Evolutionary conservation across 805 yeast genomes (phyloP), one percentile per base, ranked within the genome.

Genomic region (Wickerhamiella slavikovae): DNA sequence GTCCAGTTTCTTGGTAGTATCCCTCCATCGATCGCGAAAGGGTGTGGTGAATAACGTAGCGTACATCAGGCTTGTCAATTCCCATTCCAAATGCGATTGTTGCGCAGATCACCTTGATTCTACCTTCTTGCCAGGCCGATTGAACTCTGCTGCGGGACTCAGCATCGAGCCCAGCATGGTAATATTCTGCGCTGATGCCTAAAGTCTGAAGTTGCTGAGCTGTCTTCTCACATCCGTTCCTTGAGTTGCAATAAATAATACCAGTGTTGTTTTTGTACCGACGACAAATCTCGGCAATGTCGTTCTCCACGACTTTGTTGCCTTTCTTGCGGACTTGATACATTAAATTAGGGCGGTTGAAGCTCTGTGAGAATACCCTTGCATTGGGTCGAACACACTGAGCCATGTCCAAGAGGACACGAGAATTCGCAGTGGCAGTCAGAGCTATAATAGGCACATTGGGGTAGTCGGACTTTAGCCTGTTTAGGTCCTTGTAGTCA

Each of bases 11-110:
- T 51, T 89, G 98, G 44, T 89, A 89, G 49, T 89, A 89, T 0
- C 95, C 96, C 52, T 89, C 98, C 38, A 89, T 57, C 30, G 80
- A 78, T 42, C 94, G 58, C 0, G 98, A 95, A 16, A 89, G 54
- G 4, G 89, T 77, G 38, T 74, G 61, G 53, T 89, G 98, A 24
- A 79, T 69, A 3, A 89, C 96, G 55, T 64, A 83, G 27, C 98
- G 58, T 9, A 89, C 98, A 51, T 89, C 92, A 0, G 94, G 77
- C 49, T 89, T 89, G 53, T 89, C 98, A 33, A 89, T 85, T 28
- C 98, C 98, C 98, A 89, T 89, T 17, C 98, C 98, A 60, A 89
- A 89, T 0, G 98, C 98, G 43, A 89, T 76, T 0, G 98, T 89
- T 0, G 98, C 98, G 55, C 95, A 85, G 10, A 89, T 82, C 1